Evolutionary conservation across 345 rosid species (phyloP), one percentile per base, ranked within the genome.

Genomic region (Salix koriyanagi): DNA sequence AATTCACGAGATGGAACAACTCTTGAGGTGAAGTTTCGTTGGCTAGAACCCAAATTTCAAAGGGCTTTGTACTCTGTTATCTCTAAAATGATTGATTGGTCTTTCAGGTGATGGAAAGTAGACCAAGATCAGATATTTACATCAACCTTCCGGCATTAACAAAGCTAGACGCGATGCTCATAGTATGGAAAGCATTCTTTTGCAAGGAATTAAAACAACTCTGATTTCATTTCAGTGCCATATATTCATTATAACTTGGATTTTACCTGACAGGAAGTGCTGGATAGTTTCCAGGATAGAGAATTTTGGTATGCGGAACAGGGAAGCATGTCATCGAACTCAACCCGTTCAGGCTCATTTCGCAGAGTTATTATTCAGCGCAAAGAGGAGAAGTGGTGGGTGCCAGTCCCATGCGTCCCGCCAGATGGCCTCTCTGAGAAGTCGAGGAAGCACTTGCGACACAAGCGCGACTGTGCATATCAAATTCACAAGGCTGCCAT

Each of bases 341-440:
- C 97, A 4, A 86, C 89, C 4, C 89, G 81, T 50, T 86, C 96
- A 11, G 96, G 89, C 70, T 93, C 98, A 0, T 93, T 91, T 66
- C 85, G 96, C 9, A 90, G 89, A 80, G 88, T 90, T 26, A 71
- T 90, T 72, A 84, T 91, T 70, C 92, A 90, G 74, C 84, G 92
- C 64, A 89, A 88, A 73, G 98, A 96, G 67, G 98, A 96, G 83
- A 94, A 94, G 85, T 96, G 99, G 99, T 94, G 99, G 98, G 79
- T 96, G 61, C 99, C 98, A 1, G 89, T 94, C 71, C 98, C 99
- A 2, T 89, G 92, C 52, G 91, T 96, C 70, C 94, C 92, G 46
- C 72, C 88, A 26, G 88, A 75, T 18, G 97, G 98, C 36, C 88
- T 96, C 37, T 91, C 97, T 25, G 97, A 92, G 76, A 88, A 87